Evolutionary conservation across 192 early-diverging fungal species (phyloP).

Genomic region (Umbelopsis ramanniana): DNA sequence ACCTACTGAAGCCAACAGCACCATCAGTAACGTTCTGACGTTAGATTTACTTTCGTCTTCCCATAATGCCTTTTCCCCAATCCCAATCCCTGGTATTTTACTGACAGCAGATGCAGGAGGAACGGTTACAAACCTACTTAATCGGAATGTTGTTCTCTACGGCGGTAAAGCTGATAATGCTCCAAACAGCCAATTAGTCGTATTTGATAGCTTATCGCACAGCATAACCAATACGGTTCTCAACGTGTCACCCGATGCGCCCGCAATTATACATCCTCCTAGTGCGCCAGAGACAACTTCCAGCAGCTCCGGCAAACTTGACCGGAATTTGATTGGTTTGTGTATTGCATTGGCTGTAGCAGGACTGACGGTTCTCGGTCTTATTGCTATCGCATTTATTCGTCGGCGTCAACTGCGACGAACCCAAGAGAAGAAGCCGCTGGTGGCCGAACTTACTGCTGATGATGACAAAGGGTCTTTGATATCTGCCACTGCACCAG

Average conservation of each 20-base stretch:
- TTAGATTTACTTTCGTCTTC: background rate
- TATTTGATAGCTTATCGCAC: background rate
- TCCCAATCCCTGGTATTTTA: background rate
- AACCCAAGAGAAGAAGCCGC: background rate
- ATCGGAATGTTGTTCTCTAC: background rate
- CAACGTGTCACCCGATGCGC: background rate
- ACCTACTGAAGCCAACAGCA: background rate
- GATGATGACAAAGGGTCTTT: background rate
- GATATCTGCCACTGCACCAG: background rate
- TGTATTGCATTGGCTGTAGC: constrained; percentile 16
- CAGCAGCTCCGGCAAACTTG: background rate
- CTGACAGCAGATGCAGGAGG: background rate
- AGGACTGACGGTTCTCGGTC: background rate
- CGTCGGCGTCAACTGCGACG: constrained; percentile 1
- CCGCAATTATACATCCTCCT: constrained; percentile 1
- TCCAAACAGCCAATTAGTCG: background rate
- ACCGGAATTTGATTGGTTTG: constrained; percentile 5
- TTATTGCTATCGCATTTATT: background rate
- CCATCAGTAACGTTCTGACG: background rate
- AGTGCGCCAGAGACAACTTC: background rate
- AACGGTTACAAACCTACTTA: background rate
- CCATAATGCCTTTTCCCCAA: background rate
- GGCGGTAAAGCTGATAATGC: background rate
- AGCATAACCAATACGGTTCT: background rate
- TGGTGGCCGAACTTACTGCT: background rate